Evolutionary conservation across 148 eudicot genomes (phyloP).

Genomic region (Persicaria maculosa): DNA sequence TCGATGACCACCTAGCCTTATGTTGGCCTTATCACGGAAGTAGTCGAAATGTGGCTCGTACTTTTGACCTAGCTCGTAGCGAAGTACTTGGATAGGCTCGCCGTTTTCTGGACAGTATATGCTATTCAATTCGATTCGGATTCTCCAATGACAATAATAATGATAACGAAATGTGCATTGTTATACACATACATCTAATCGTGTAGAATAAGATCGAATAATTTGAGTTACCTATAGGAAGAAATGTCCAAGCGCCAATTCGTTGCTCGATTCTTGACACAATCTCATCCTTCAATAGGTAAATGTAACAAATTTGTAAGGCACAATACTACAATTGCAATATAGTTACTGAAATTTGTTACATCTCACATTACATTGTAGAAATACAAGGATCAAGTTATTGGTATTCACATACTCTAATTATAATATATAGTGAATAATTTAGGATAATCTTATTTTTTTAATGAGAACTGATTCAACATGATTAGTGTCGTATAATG

Average conservation of each 20-base stretch:
- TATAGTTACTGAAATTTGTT: no score
- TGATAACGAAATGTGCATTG: background rate
- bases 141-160: background rate
- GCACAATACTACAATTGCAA: no score
- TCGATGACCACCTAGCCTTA: constrained; percentile 72
- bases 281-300: constrained; percentile 52
- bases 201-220: background rate
- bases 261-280: constrained; percentile 61
- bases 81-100: constrained; percentile 77
- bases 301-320: background rate
- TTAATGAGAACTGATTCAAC: no score
- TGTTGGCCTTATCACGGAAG: constrained; percentile 67
- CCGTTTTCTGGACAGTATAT: constrained; percentile 54
- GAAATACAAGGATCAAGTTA: no score
- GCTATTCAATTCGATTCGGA: background rate
- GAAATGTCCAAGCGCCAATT: constrained; percentile 92
- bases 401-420: no score
- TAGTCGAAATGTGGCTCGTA: constrained; percentile 90
- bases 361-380: no score
- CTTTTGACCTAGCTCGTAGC: constrained; percentile 76
- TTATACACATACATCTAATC: background rate
- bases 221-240: constrained; percentile 52
- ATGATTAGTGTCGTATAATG: no score
- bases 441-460: no score
- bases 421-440: no score